phyloP scores from a whole-genome alignment of 192 early-diverging fungal species.

The Coemansia guatemalensis region DNA sequence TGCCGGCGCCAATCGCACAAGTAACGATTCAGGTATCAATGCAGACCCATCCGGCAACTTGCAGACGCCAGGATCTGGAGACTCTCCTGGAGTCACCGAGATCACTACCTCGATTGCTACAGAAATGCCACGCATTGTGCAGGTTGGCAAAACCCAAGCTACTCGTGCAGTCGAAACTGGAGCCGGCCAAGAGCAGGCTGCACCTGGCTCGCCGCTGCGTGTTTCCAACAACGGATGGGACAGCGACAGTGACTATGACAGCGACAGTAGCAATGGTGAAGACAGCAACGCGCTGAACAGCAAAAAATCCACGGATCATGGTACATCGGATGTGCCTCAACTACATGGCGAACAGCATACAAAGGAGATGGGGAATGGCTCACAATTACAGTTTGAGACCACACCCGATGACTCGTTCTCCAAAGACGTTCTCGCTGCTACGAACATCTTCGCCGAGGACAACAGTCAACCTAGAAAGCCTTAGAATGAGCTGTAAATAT shows the following conservation, averaged over 20 bases:
- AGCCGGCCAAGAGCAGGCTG: constrained; percentile 2
- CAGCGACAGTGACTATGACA: constrained; percentile 28
- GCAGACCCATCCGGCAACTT: constrained; percentile 1
- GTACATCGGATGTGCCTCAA: neutral
- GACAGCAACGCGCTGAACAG: constrained; percentile 1
- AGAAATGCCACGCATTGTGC: constrained; percentile 41
- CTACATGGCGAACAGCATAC: neutral
- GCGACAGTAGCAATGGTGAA: constrained; percentile 11
- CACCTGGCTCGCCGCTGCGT: constrained; percentile 27
- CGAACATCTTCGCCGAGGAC: constrained; percentile 4
- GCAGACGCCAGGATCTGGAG: constrained; percentile 27
- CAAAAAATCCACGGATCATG: neutral
- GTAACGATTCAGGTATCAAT: neutral
- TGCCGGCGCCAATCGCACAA: neutral
- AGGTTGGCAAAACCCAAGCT: constrained; percentile 26
- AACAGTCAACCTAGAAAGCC: neutral
- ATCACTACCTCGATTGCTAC: constrained; percentile 14
- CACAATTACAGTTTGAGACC: constrained; percentile 10
- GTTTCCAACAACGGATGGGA: constrained; percentile 32
- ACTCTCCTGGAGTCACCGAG: constrained; percentile 16
- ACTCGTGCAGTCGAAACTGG: constrained; percentile 14
- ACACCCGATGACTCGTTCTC: constrained; percentile 20
- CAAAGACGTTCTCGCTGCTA: constrained; percentile 17
- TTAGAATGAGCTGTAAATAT: neutral
- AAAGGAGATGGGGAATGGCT: neutral